Conservation (phyloP, 352 stramenopile genomes). For the Phytopythium chamaehyphon region DNA sequence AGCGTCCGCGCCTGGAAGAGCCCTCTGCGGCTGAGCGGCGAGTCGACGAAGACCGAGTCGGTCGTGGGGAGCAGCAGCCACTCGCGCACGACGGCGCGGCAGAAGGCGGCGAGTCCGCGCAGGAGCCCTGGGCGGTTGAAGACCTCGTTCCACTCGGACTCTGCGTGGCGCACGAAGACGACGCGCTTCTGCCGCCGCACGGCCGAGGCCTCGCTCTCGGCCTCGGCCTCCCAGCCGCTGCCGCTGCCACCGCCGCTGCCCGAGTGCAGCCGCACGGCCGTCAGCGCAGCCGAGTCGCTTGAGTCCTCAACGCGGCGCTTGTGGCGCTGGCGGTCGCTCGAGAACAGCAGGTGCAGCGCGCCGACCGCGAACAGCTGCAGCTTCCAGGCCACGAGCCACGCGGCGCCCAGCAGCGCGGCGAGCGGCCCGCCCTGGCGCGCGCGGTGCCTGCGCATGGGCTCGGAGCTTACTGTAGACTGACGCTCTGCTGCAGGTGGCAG, state of each 20-base stretch:
- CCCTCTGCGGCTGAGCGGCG: slow-evolving; percentile 63
- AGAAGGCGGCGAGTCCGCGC: slow-evolving; percentile 34
- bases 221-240: background rate
- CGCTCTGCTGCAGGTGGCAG: no score
- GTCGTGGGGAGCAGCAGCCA: slow-evolving; percentile 59
- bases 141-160: slow-evolving; percentile 87
- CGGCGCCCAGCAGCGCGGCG: slow-evolving; percentile 26
- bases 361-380: slow-evolving; percentile 56
- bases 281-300: background rate
- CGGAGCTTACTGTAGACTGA: no score
- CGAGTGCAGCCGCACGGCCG: slow-evolving; percentile 3
- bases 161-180: slow-evolving; percentile 82
- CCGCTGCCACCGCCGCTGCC: background rate
- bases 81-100: slow-evolving; percentile 55
- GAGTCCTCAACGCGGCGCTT: no score
- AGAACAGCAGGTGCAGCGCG: slow-evolving; percentile 69
- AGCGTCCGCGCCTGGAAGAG: slow-evolving; percentile 55
- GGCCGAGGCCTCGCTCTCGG: background rate
- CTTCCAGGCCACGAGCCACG: slow-evolving; percentile 56
- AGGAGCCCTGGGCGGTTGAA: slow-evolving; percentile 78
- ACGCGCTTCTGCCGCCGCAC: slow-evolving; percentile 50
- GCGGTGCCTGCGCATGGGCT: background rate
- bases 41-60: slow-evolving; percentile 85
- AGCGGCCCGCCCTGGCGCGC: slow-evolving; percentile 9
- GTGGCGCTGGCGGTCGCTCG: slow-evolving; percentile 57